Percentiles rank a stretch among this genome's conserved stretches.
These are phyloP conservation scores for Populus ilicifolia DNA, from an alignment of 345 rosid species.

Conservation along the genomic window DNA sequence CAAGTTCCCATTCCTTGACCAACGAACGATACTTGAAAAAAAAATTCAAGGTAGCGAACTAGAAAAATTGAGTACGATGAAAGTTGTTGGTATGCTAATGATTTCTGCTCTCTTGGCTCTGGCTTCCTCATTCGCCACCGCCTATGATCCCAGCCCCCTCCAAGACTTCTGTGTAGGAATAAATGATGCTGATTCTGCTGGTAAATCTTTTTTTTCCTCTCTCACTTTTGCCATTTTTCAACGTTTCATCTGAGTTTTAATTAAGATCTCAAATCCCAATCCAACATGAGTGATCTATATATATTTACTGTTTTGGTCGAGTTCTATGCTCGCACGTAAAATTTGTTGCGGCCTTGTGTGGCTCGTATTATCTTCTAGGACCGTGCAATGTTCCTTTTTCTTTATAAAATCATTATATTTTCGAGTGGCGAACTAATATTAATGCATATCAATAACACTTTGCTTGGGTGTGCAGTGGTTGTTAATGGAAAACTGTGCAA, in stretches of 20 bases:
- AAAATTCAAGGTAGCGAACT: not conserved
- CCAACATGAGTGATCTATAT: not conserved
- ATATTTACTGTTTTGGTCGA: not conserved
- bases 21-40: not conserved
- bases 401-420: not conserved
- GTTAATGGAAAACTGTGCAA: slow-evolving; percentile 26
- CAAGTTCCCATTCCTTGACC: not conserved
- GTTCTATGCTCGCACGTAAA: not conserved
- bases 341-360: not conserved
- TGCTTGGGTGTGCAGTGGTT: slow-evolving; percentile 1
- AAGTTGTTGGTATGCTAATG: not conserved
- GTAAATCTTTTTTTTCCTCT: not conserved
- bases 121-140: not conserved
- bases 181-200: not conserved
- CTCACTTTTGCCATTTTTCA: not conserved
- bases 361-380: not conserved
- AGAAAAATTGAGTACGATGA: not conserved
- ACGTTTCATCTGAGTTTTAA: not conserved
- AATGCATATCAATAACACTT: not conserved
- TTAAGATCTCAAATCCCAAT: not conserved
- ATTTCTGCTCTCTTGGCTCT: not conserved
- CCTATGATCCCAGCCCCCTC: slow-evolving; percentile 14
- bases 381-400: not conserved
- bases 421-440: not conserved
- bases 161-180: slow-evolving; percentile 11